phyloP scores from a whole-genome alignment of 305 asterid species.

The Fraxinus sp. region DNA sequence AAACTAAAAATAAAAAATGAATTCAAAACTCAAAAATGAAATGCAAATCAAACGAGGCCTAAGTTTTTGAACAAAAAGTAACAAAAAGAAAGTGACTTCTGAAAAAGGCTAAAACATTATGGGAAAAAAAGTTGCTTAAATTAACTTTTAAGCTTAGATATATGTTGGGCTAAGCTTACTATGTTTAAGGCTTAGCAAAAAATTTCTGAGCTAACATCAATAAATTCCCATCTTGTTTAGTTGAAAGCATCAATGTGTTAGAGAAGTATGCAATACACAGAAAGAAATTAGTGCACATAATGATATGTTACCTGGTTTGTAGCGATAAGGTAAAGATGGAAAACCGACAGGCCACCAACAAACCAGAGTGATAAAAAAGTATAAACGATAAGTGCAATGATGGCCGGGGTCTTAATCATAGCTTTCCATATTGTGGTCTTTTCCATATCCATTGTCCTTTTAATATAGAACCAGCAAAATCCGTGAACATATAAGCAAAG shows the following conservation, averaged over 20 bases:
- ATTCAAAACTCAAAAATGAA: neutral
- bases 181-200: neutral
- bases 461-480: constrained; percentile 70
- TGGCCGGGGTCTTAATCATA: constrained; percentile 62
- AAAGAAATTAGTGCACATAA: neutral
- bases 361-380: constrained; percentile 78
- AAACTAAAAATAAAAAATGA: neutral
- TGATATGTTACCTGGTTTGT: constrained; percentile 63
- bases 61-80: neutral
- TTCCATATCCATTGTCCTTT: constrained; percentile 59
- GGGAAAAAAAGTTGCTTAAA: neutral
- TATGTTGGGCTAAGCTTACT: neutral
- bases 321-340: constrained; percentile 73
- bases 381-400: constrained; percentile 60
- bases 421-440: constrained; percentile 57
- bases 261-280: neutral
- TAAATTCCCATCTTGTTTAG: neutral
- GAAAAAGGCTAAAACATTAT: neutral
- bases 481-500: constrained; percentile 73
- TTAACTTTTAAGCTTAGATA: neutral
- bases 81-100: neutral
- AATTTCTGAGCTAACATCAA: neutral
- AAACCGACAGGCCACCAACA: constrained; percentile 77
- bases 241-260: neutral
- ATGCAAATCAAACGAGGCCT: neutral